Base-by-base conservation (phyloP, 805 yeast species). In the Barnettozyma sp. region DNA sequence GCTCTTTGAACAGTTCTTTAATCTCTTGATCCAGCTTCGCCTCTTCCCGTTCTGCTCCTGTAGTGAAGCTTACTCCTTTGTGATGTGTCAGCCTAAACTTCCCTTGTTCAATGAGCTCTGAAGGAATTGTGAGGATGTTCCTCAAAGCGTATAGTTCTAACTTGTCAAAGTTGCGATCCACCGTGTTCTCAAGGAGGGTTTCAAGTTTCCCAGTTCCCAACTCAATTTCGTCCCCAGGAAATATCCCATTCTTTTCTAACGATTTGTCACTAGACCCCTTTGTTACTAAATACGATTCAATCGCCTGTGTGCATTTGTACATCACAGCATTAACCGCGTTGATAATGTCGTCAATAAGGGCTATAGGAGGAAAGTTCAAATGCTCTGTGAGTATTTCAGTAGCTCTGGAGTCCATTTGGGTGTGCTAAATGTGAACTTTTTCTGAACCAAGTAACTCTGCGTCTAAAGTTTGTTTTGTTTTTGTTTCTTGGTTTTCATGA, bases 241-340 rank as follows among this genome's bases (percentile, higher is more conserved):
- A n/a, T n/a, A n/a, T n/a, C n/a, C n/a, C n/a, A n/a, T n/a, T n/a
- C n/a, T n/a, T n/a, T n/a, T n/a, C n/a, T n/a, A n/a, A n/a, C n/a
- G n/a, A n/a, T n/a, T n/a, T n/a, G n/a, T n/a, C n/a, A n/a, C n/a
- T n/a, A n/a, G n/a, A n/a, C n/a, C n/a, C n/a, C n/a, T n/a, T n/a
- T n/a, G 64, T 62, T 9, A 44, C 48, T 18, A 88, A 59, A 44
- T 78, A 80, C 21, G 68, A 68, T 54, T 84, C 94, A 60, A 88
- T 70, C 2, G 85, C 94, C 31, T 72, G 73, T 0, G 88, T 78
- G 51, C 95, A 82, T 46, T 80, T 78, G 59, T 82, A 82, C 77
- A 86, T 71, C 19, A 85, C 74, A 34, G 78, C 86, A 51, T 87
- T 87, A 17, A 85, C 92, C 1, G 86, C 83, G 56, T 87, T 86